These are phyloP conservation scores for Clathrospora elynae DNA, from an alignment of 2,329 filamentous ascomycete genomes.

Conservation along the genomic window DNA sequence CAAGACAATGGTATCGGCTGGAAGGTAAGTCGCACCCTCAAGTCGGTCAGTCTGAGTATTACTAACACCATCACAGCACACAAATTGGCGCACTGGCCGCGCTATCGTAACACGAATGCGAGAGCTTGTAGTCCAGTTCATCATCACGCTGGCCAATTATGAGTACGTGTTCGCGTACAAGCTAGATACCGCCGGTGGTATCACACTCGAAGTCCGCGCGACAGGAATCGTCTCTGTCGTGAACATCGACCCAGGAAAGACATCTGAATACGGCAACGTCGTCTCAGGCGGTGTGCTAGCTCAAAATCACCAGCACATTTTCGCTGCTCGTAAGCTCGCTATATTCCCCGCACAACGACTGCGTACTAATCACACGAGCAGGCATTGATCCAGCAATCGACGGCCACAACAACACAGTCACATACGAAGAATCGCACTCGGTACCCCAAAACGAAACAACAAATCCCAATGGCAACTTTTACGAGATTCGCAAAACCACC, in stretches of 20 bases:
- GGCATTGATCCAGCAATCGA: slow-evolving; percentile 70
- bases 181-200: slow-evolving; percentile 66
- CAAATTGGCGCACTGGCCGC: slow-evolving; percentile 67
- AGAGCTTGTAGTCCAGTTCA: slow-evolving; percentile 69
- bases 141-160: slow-evolving; percentile 72
- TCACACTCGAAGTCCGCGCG: slow-evolving; percentile 66
- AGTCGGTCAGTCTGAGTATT: too few species aligned
- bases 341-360: neutral
- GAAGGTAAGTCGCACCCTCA: slow-evolving; percentile 19
- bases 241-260: slow-evolving; percentile 63
- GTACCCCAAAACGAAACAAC: slow-evolving; percentile 57
- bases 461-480: slow-evolving; percentile 67
- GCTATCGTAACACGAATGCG: slow-evolving; percentile 66
- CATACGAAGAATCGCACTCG: slow-evolving; percentile 60
- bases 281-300: slow-evolving; percentile 68
- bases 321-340: slow-evolving; percentile 51
- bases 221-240: slow-evolving; percentile 70
- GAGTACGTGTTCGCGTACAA: slow-evolving; percentile 71
- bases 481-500: slow-evolving; percentile 58
- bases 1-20: slow-evolving; percentile 68
- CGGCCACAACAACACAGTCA: slow-evolving; percentile 58
- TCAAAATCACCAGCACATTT: slow-evolving; percentile 73
- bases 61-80: slow-evolving; percentile 3
- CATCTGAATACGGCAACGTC: slow-evolving; percentile 63
- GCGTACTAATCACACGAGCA: slow-evolving; percentile 30